Base-by-base conservation (phyloP, 2,329 filamentous ascomycete genomes). In the Polytolypa hystricis region DNA sequence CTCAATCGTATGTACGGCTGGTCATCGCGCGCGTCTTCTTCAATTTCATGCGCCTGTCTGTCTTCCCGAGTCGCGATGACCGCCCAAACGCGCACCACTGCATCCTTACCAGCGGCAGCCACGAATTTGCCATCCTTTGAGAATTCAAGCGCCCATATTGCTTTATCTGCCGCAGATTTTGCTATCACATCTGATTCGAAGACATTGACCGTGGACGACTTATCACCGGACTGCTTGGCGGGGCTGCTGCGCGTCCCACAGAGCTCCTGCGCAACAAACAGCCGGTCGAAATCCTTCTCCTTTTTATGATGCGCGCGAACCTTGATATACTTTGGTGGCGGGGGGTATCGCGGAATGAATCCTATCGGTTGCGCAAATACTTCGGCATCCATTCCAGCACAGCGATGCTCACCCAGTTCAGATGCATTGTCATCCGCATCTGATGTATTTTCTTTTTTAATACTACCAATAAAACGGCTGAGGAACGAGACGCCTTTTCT, bases 231-330 rank as follows among this genome's bases (percentile, higher is more conserved):
- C 10, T 60, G 61, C 12, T 49, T 46, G 8, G 50, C 44, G 5
- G 43, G 35, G 34, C 50, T 50, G 2, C 56, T 52, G n/a, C 65
- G 68, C 1, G 71, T 71, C n/a, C 78, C 73, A 21, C 70, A 67
- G n/a, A 96, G 65, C 57, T 96, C 83, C 61, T 98, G 91, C 2
- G 91, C 87, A 3, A 96, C 71, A 55, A 98, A 98, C 40, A 94
- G 68, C 31, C 79, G 79, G 54, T 91, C 78, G 53, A 96, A 95
- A 37, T 89, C 81, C 48, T 77, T 78, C 15, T 71, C 67, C 52
- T 81, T 86, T 60, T 93, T 94, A 58, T 86, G 77, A 53, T 84
- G 79, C 1, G 80, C 66, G 45, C 80, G 77, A 41, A 94, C 81
- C 46, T 85, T 84, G 51, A 96, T 91, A 53, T 96, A 96, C 17